Evolutionary conservation across 1,284 basidiomycete species (phyloP).

Genomic region (Ceratobasidium sp.): DNA sequence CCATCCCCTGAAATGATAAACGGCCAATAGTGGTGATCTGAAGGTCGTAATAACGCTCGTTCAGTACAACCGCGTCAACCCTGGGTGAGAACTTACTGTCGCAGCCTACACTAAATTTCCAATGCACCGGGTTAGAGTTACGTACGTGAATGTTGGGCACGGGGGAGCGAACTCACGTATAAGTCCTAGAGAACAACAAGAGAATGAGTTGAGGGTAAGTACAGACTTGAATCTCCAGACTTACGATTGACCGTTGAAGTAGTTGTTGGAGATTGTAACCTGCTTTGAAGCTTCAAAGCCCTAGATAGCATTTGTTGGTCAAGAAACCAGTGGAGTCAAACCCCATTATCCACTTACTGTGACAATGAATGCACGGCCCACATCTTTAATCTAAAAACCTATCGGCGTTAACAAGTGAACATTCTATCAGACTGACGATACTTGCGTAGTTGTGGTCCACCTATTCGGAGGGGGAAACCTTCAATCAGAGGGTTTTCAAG

Average conservation of each 20-base stretch:
- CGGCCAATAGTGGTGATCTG: conserved; percentile 16
- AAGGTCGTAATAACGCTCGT: background rate
- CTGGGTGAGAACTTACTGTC: background rate
- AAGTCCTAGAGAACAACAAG: conserved; percentile 1
- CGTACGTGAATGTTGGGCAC: background rate
- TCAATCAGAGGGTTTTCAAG: no score
- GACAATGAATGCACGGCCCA: conserved; percentile 25
- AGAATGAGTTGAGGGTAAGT: background rate
- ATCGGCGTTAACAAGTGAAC: background rate
- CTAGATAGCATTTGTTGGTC: background rate
- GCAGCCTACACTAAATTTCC: background rate
- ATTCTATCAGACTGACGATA: background rate
- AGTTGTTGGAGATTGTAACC: conserved; percentile 23
- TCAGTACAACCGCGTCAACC: background rate
- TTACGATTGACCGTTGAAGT: conserved; percentile 25
- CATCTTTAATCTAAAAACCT: conserved; percentile 9
- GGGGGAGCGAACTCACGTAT: conserved; percentile 11
- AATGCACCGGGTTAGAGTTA: background rate
- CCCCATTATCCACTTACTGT: background rate
- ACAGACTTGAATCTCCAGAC: background rate
- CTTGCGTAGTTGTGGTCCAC: conserved; percentile 42
- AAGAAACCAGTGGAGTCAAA: background rate
- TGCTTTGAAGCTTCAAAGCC: conserved; percentile 3
- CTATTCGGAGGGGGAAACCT: background rate
- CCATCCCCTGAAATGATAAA: conserved; percentile 6